These are phyloP conservation scores for Aechmea fasciata DNA, from an alignment of 176 grass and related monocot genomes.

Conservation along the genomic window DNA sequence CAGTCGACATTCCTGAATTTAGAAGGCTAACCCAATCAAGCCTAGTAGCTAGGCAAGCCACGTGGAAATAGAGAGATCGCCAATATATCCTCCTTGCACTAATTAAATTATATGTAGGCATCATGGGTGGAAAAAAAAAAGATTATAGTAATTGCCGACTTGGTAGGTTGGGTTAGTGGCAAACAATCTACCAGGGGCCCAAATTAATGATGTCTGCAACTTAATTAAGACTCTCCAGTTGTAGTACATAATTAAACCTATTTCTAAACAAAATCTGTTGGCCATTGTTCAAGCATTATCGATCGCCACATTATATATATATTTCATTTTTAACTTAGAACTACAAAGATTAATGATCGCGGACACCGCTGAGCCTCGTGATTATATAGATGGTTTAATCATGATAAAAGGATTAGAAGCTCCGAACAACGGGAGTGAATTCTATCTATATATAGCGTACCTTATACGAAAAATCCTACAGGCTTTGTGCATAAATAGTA, in stretches of 20 bases:
- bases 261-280: not conserved
- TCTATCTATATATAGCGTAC: no score
- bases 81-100: no score
- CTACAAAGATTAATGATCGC: no score
- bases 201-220: not conserved
- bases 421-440: no score
- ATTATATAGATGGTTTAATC: not conserved
- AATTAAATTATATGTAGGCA: no score
- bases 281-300: not conserved
- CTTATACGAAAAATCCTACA: no score
- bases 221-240: not conserved
- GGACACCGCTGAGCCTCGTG: not conserved
- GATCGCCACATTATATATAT: not conserved
- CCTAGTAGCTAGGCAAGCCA: no score
- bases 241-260: not conserved
- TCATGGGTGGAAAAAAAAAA: slow-evolving; percentile 11
- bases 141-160: slow-evolving; percentile 14
- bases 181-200: slow-evolving; percentile 12
- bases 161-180: slow-evolving; percentile 13
- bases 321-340: no score
- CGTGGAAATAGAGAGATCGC: no score
- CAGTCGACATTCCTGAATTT: no score
- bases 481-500: no score
- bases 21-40: no score
- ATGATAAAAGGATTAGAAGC: not conserved